Conservation (phyloP, 1,284 basidiomycete genomes). For the Schizophyllum commune region DNA sequence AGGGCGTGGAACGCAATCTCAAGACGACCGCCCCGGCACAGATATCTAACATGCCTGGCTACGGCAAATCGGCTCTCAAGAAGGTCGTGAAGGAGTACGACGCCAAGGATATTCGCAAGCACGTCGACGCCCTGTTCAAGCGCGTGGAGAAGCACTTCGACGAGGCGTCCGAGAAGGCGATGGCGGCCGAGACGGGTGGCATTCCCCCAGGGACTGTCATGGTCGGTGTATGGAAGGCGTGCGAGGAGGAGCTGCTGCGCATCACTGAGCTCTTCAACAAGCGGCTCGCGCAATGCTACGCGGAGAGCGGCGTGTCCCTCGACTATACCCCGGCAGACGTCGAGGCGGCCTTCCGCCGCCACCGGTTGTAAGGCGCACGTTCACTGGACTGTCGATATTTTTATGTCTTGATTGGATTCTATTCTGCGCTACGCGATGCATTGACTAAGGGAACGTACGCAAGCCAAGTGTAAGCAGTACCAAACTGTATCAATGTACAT, state of each 20-base stretch:
- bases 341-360: slow-evolving; percentile 67
- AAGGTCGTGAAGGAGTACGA: slow-evolving; percentile 84
- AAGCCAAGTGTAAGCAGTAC: slow-evolving; percentile 6
- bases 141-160: slow-evolving; percentile 96
- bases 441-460: not conserved
- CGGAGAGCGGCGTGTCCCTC: slow-evolving; percentile 57
- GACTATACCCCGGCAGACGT: slow-evolving; percentile 77
- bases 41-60: slow-evolving; percentile 70
- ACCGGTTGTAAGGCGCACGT: slow-evolving; percentile 34
- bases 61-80: slow-evolving; percentile 73
- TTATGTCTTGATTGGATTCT: not conserved
- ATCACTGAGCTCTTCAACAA: slow-evolving; percentile 65
- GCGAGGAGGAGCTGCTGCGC: slow-evolving; percentile 72
- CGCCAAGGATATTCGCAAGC: slow-evolving; percentile 82
- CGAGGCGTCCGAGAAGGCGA: slow-evolving; percentile 63
- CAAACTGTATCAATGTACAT: slow-evolving; percentile 6
- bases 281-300: slow-evolving; percentile 72
- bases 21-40: slow-evolving; percentile 78
- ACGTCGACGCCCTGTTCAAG: slow-evolving; percentile 81
- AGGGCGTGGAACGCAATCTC: slow-evolving; percentile 82
- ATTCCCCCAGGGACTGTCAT: slow-evolving; percentile 63
- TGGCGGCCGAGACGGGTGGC: slow-evolving; percentile 48
- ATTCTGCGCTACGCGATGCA: not conserved
- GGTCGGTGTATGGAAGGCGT: slow-evolving; percentile 81
- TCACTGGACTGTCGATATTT: not conserved